Base-by-base conservation (phyloP, 805 yeast genomes). In the Sugiyamaella americana region DNA sequence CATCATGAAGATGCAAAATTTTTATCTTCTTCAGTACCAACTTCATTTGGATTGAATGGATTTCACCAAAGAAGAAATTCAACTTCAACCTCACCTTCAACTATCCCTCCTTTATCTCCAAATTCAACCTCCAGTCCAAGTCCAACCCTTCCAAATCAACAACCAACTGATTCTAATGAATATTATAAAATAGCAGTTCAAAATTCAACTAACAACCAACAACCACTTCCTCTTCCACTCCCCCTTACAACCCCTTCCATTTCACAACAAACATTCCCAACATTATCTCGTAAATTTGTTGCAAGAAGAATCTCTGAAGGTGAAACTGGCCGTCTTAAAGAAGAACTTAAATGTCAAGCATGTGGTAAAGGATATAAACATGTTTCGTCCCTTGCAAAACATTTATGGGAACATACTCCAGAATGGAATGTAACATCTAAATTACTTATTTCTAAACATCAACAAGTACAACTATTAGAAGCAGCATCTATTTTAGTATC, bases 311-410 rank as follows among this genome's bases (percentile, higher is more conserved):
- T 84, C 44, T 78, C 86, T 41, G 95, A 86, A 62, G 95, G 95
- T 40, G 94, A 85, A 61, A 78, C 87, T 2, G 94, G 94, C 19
- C 68, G 95, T 41, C 71, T 84, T 41, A 87, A 86, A 62, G 94
- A 87, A 60, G 89, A 84, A 59, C 73, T 87, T 52, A 81, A 81
- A 58, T 87, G 95, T 68, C 94, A 87, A 63, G 87, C 93, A 3
- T 87, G 96, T 58, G 95, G 95, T 2, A 87, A 87, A 64, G 94
- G 93, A 19, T 87, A 87, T 62, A 87, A 86, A 62, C 96, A 87
- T 66, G 83, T 87, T 4, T 80, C 88, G 1, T 82, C 89, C n/a
- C 72, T 86, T 50, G 93, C 94, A 2, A 86, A 86, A 63, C 95
- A 86, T 66, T 66, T 87, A 35, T 87, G 95, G 95, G 96, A 87